phyloP scores from a whole-genome alignment of 2,329 filamentous ascomycete species.

The Fusarium oligoseptatum region DNA sequence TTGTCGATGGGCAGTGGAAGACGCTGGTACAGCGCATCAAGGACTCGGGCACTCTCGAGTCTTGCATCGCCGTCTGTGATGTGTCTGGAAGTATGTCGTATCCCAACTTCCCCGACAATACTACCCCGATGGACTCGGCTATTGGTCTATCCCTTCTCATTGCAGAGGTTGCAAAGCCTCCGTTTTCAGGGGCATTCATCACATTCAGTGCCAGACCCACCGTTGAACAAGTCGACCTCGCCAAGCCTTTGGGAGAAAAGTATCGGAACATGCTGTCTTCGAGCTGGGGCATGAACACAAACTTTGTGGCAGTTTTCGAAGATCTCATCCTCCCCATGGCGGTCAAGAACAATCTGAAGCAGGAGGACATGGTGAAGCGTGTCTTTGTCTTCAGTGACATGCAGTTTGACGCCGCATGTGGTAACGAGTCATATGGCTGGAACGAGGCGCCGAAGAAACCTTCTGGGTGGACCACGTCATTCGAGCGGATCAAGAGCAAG shows the following conservation, averaged over 20 bases:
- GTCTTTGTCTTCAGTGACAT: conserved; percentile 73
- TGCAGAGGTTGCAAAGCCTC: conserved; percentile 64
- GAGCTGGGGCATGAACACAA: conserved; percentile 60
- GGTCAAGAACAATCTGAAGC: conserved; percentile 60
- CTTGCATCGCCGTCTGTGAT: conserved; percentile 69
- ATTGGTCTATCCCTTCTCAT: conserved; percentile 70
- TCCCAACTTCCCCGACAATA: conserved; percentile 59
- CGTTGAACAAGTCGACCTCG: conserved; percentile 58
- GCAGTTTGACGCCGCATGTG: conserved; percentile 64
- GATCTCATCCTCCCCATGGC: conserved; percentile 68
- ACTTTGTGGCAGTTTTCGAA: conserved; percentile 68
- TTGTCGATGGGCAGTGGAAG: conserved; percentile 67
- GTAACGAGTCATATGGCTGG: background rate
- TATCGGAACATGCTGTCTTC: conserved; percentile 47
- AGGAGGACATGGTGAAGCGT: conserved; percentile 71
- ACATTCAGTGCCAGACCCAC: conserved; percentile 61
- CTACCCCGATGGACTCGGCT: conserved; percentile 64
- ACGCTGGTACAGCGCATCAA: conserved; percentile 68
- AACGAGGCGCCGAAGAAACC: background rate
- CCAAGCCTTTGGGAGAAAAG: conserved; percentile 57
- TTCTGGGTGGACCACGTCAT: conserved; percentile 59
- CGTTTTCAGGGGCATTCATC: conserved; percentile 68
- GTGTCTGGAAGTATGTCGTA: conserved; percentile 66
- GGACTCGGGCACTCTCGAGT: conserved; percentile 65
- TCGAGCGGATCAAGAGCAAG: conserved; percentile 61